phyloP scores from a whole-genome alignment of 352 stramenopile genomes.

The Phytophthora uliginosa region DNA sequence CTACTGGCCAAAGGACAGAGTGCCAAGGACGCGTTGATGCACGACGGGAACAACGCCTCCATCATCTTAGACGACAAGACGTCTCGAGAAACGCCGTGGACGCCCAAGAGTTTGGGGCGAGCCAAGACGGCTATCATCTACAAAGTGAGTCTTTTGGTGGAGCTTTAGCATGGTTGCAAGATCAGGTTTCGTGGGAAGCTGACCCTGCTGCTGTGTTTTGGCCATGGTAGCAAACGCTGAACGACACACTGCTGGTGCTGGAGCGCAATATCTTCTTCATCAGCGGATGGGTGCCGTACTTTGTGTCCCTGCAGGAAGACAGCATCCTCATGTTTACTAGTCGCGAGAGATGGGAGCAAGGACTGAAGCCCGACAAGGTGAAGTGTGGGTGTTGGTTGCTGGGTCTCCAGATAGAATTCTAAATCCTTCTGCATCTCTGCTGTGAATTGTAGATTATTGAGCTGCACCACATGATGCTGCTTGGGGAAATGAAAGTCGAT shows the following conservation, averaged over 20 bases:
- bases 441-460: conserved; percentile 64
- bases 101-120: conserved; percentile 84
- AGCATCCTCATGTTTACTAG: conserved; percentile 82
- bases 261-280: conserved; percentile 91
- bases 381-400: background rate
- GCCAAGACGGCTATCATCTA: conserved; percentile 91
- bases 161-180: background rate
- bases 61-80: conserved; percentile 70
- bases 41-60: conserved; percentile 87
- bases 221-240: conserved; percentile 80
- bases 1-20: conserved; percentile 41
- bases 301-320: conserved; percentile 88
- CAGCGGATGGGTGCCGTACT: conserved; percentile 80
- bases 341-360: conserved; percentile 88
- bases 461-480: conserved; percentile 75
- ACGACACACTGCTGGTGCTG: conserved; percentile 83
- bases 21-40: conserved; percentile 49
- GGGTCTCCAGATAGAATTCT: background rate
- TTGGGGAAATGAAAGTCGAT: conserved; percentile 91
- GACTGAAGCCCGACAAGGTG: conserved; percentile 83
- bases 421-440: background rate
- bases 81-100: conserved; percentile 74
- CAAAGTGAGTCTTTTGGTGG: conserved; percentile 51
- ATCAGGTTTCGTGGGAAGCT: background rate
- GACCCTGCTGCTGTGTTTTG: conserved; percentile 1